These are phyloP conservation scores for Cenchrus purpureus DNA, from an alignment of 176 grass and related monocot genomes.

Conservation along the genomic window DNA sequence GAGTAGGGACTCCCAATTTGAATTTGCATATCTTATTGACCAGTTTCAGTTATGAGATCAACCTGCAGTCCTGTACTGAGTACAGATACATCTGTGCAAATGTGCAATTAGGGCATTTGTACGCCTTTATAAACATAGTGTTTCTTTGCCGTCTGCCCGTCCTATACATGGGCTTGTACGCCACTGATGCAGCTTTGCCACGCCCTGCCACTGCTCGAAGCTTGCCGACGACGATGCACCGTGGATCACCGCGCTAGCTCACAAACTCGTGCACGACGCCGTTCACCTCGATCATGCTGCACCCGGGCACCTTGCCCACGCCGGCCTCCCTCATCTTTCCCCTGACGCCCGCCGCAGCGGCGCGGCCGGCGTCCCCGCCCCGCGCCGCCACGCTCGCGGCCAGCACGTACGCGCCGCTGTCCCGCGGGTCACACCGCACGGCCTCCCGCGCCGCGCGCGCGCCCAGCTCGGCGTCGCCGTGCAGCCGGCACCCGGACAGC, in stretches of 20 bases:
- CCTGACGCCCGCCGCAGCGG: slow-evolving; percentile 31
- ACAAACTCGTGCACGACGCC: slow-evolving; percentile 76
- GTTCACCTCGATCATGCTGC: slow-evolving; percentile 83
- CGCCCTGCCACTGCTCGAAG: neutral
- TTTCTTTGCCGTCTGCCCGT: neutral
- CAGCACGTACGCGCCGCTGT: slow-evolving; percentile 61
- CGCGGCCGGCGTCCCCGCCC: slow-evolving; percentile 28
- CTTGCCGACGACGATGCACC: neutral
- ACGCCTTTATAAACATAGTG: neutral
- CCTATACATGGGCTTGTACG: neutral
- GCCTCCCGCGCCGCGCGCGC: slow-evolving; percentile 48
- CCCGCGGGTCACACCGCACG: slow-evolving; percentile 49
- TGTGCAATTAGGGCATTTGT: neutral
- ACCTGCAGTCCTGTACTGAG: neutral
- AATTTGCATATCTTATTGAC: neutral
- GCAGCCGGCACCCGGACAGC: slow-evolving; percentile 63
- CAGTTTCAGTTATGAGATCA: neutral
- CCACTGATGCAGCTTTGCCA: neutral
- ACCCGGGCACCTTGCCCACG: slow-evolving; percentile 65
- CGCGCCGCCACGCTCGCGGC: slow-evolving; percentile 50
- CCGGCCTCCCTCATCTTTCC: slow-evolving; percentile 60
- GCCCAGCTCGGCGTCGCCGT: slow-evolving; percentile 46
- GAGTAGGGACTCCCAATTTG: neutral
- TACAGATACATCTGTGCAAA: neutral
- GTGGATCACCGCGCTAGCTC: slow-evolving; percentile 28